Percentiles rank a stretch among this genome's conserved stretches.
phyloP scores from a whole-genome alignment of 2,329 filamentous ascomycete species.

The Colletotrichum tamarilloi region DNA sequence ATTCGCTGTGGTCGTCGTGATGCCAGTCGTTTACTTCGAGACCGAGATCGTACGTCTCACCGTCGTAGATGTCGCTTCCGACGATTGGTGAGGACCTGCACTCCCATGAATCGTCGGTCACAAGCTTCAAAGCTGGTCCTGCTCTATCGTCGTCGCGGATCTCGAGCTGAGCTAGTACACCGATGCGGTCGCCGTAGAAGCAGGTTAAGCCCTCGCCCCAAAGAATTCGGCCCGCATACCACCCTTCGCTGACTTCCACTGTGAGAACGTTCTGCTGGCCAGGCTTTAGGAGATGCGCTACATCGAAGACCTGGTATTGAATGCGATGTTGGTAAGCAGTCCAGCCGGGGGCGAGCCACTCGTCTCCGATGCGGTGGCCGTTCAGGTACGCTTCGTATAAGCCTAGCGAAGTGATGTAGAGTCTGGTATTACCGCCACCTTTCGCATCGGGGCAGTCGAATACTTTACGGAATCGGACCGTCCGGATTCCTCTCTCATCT shows the following conservation, averaged over 20 bases:
- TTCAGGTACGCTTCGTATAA: slow-evolving; percentile 53
- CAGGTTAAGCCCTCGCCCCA: slow-evolving; percentile 36
- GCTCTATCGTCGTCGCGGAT: slow-evolving; percentile 45
- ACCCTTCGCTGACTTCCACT: slow-evolving; percentile 62
- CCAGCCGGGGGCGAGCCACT: slow-evolving; percentile 55
- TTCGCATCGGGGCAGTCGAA: slow-evolving; percentile 5
- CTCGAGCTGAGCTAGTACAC: slow-evolving; percentile 51
- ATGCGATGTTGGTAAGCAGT: slow-evolving; percentile 56
- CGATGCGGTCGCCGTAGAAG: slow-evolving; percentile 53
- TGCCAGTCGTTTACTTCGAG: slow-evolving; percentile 39
- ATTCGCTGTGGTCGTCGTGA: slow-evolving; percentile 41
- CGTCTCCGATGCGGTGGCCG: slow-evolving; percentile 44
- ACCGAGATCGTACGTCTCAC: slow-evolving; percentile 60
- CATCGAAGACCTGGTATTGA: slow-evolving; percentile 56
- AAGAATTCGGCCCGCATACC: slow-evolving; percentile 53
- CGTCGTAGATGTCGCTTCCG: slow-evolving; percentile 61
- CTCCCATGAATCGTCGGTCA: slow-evolving; percentile 54
- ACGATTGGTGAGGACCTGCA: slow-evolving; percentile 46
- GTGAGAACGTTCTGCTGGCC: slow-evolving; percentile 51
- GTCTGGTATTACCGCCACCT: slow-evolving; percentile 36
- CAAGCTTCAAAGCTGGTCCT: slow-evolving; percentile 36
- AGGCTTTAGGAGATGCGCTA: slow-evolving; percentile 45
- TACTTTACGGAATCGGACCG: slow-evolving; percentile 24
- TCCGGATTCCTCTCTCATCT: slow-evolving; percentile 18
- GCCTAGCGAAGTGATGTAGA: slow-evolving; percentile 51